Evolutionary conservation across 2,329 filamentous ascomycete species (phyloP).

Genomic region (Exophiala oligosperma): DNA sequence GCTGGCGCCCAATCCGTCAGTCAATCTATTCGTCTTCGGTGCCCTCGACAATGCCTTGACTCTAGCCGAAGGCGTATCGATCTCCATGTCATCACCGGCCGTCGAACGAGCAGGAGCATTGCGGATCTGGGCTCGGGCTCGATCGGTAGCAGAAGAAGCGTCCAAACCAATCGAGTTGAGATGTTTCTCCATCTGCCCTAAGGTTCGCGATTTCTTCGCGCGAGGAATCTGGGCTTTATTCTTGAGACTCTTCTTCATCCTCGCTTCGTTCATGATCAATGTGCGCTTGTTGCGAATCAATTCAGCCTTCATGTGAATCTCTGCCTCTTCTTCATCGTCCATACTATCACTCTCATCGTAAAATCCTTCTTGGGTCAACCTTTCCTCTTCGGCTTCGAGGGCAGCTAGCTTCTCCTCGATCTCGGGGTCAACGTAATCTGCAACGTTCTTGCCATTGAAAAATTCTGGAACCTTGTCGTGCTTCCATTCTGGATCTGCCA

Average conservation of each 20-base stretch:
- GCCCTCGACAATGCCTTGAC: conserved; percentile 55
- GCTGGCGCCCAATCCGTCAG: conserved; percentile 57
- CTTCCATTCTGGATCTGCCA: conserved; percentile 91
- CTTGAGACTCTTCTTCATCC: conserved; percentile 95
- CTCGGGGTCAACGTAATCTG: conserved; percentile 95
- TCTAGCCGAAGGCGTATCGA: conserved; percentile 38
- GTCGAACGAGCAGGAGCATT: conserved; percentile 61
- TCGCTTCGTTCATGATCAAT: conserved; percentile 88
- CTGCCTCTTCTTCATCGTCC: conserved; percentile 84
- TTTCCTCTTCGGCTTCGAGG: conserved; percentile 93
- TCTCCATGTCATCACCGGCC: conserved; percentile 58
- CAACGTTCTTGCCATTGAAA: conserved; percentile 93
- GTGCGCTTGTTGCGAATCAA: conserved; percentile 93
- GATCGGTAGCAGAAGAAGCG: conserved; percentile 69
- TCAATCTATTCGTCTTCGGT: conserved; percentile 62
- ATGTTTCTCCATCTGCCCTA: conserved; percentile 83
- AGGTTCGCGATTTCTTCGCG: conserved; percentile 73
- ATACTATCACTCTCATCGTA: conserved; percentile 84
- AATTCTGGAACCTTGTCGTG: conserved; percentile 94
- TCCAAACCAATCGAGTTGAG: conserved; percentile 86
- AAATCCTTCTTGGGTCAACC: conserved; percentile 85
- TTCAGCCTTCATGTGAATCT: conserved; percentile 87
- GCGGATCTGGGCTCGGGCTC: conserved; percentile 68
- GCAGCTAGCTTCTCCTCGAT: conserved; percentile 91
- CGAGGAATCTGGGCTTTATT: conserved; percentile 93